Conservation (phyloP, 1,284 basidiomycete genomes). For the Cryptococcus wingfieldii region DNA sequence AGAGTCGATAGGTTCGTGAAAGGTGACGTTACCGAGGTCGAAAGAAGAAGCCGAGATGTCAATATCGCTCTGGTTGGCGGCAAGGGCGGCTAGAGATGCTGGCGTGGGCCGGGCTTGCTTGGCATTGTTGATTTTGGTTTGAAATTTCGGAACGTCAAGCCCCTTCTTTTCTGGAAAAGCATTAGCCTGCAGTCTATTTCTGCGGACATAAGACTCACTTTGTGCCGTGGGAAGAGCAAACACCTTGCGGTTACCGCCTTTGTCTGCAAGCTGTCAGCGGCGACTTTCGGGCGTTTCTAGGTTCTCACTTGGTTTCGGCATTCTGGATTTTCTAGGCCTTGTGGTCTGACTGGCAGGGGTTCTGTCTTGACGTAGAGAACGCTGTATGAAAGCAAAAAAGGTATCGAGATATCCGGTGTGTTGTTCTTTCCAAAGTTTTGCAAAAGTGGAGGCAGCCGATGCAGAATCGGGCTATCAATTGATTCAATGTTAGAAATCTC, state of each 20-base stretch:
- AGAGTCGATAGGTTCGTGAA: conserved; percentile 53
- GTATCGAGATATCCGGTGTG: background rate
- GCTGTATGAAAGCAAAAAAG: background rate
- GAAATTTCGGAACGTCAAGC: conserved; percentile 69
- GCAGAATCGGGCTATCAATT: background rate
- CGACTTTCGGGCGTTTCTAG: background rate
- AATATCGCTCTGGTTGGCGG: conserved; percentile 54
- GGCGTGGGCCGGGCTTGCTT: conserved; percentile 6
- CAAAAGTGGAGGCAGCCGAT: background rate
- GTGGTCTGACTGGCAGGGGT: background rate
- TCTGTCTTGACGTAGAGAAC: background rate
- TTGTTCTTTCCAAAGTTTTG: background rate
- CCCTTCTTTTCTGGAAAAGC: conserved; percentile 59
- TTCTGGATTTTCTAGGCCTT: conserved; percentile 3
- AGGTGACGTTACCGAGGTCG: conserved; percentile 46
- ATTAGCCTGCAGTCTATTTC: background rate
- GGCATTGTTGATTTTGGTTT: conserved; percentile 6
- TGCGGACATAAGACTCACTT: conserved; percentile 17
- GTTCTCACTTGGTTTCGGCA: conserved; percentile 42
- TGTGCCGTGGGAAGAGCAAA: conserved; percentile 32
- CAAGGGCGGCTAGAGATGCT: conserved; percentile 47
- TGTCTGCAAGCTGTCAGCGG: conserved; percentile 14
- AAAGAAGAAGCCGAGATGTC: conserved; percentile 24
- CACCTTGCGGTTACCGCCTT: conserved; percentile 27
- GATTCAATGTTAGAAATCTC: background rate